phyloP scores from a whole-genome alignment of 1,284 basidiomycete species.

The Melampsora americana region DNA sequence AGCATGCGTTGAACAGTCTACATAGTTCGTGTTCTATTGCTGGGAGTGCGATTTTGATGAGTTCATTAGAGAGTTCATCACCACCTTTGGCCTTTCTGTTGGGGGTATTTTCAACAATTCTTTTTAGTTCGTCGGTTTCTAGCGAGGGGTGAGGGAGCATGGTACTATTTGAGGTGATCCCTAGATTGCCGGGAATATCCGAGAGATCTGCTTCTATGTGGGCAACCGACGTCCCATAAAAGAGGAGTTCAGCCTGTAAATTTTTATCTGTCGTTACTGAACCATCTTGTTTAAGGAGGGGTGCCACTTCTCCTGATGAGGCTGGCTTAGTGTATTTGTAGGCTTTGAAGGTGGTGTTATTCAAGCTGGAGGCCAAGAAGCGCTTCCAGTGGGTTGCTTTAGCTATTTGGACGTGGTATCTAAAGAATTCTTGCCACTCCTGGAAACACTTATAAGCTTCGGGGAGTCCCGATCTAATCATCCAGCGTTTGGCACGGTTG shows the following conservation, averaged over 20 bases:
- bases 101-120: too few species aligned
- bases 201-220: too few species aligned
- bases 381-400: background rate
- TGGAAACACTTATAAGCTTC: background rate
- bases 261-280: background rate
- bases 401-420: background rate
- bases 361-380: background rate
- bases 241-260: background rate
- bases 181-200: too few species aligned
- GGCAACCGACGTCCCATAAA: too few species aligned
- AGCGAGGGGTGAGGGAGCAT: too few species aligned
- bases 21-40: too few species aligned
- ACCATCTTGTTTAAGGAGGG: background rate
- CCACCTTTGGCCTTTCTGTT: too few species aligned
- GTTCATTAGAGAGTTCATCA: too few species aligned
- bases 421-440: conserved; percentile 7
- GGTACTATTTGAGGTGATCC: too few species aligned
- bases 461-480: background rate
- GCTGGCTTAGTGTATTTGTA: conserved; percentile 24
- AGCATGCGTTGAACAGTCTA: too few species aligned
- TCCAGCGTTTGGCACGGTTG: background rate
- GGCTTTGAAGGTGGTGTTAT: background rate
- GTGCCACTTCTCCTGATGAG: background rate
- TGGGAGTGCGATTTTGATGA: too few species aligned
- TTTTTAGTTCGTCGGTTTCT: too few species aligned